phyloP scores from a whole-genome alignment of 345 rosid genomes.

The Populus tremula region DNA sequence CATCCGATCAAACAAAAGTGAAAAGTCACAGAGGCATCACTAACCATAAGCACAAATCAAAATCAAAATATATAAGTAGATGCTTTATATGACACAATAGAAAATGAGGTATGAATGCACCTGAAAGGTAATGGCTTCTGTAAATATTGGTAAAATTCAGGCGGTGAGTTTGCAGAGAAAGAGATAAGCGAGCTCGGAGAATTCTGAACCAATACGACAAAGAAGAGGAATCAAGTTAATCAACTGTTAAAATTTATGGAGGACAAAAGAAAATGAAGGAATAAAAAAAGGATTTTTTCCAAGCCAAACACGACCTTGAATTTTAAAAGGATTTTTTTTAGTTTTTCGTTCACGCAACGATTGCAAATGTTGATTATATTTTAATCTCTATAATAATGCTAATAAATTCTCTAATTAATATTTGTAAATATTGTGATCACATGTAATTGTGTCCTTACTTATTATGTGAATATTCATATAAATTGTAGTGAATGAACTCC shows the following conservation, averaged over 20 bases:
- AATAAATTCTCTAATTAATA: too few species aligned
- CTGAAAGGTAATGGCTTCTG: not conserved
- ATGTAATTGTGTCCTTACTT: too few species aligned
- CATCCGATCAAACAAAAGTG: not conserved
- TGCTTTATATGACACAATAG: not conserved
- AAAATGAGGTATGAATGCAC: not conserved
- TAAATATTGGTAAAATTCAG: not conserved
- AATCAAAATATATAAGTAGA: not conserved
- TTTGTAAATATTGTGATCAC: too few species aligned
- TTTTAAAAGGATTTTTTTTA: not conserved
- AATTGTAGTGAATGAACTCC: too few species aligned
- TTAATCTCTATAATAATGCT: not conserved
- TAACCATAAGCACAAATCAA: not conserved
- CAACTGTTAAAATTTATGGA: not conserved
- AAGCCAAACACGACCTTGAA: not conserved
- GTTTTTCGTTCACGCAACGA: not conserved
- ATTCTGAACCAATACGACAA: not conserved
- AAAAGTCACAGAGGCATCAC: not conserved
- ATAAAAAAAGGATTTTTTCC: too few species aligned
- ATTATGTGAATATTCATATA: too few species aligned
- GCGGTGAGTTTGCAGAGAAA: not conserved
- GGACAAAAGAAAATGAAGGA: not conserved
- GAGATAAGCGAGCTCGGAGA: not conserved
- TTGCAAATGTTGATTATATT: not conserved
- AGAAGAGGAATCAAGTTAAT: not conserved